Base-by-base conservation (phyloP, 1,139 yeast species). In the Kurtzmaniella quercitrusa region DNA sequence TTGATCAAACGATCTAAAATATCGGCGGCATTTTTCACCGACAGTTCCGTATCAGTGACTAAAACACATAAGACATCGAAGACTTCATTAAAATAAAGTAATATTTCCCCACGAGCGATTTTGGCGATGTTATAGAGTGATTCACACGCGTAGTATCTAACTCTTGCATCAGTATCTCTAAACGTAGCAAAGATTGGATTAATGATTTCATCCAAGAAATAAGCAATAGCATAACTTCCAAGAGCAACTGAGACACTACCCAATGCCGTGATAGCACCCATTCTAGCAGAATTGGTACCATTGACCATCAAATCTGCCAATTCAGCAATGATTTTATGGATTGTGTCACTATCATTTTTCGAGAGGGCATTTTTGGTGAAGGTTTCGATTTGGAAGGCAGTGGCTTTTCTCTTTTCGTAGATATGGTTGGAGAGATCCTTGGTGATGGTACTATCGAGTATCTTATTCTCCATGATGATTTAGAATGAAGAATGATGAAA, bases 1-100 rank as follows among this genome's bases (percentile, higher is more conserved):
- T 94, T 93, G 51, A 93, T 81, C 51, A 94, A 73, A 37, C 98
- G 65, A 63, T 94, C 98, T 51, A 94, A 76, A 41, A 94, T 76
- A 62, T 93, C 97, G 2, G 98, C 98, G 4, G 97, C 99, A 56
- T 91, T 93, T 58, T 91, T 88, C 21, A 93, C 98, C 27, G 95
- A 85, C 29, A 86, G 81, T 54, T 93, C 98, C 8, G 89, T 76
- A 60, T 94, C 99, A 1, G 97, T 91, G 12, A 95, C 93, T 48
- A 93, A 76, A 43, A 84, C 84, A 60, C 97, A 90, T 46, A 93
- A 72, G 18, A 91, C 94, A 58, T 94, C 98, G 60, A 94, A 94
- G 2, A 91, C 84, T 63, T 93, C 98, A 62, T 93, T 94, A 69
- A 93, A 93, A 62, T 89, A 93, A 12, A 86, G 70, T 50, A 94